Percentiles rank a stretch among this genome's conserved stretches.
phyloP scores from a whole-genome alignment of 805 yeast species.

The Ascoidea rubescens region DNA sequence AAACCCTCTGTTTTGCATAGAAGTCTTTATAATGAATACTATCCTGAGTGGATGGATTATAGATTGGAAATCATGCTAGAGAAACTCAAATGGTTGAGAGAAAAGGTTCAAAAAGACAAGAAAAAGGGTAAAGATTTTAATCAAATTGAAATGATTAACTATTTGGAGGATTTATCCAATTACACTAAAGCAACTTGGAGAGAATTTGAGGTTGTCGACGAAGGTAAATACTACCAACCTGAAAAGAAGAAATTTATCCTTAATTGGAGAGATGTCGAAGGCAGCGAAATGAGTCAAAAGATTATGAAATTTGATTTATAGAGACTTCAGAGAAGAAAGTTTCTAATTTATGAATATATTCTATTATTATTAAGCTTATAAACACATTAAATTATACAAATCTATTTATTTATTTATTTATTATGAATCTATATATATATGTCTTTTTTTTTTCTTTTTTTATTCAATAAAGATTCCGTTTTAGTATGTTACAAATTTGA shows the following conservation, averaged over 20 bases:
- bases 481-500: no score
- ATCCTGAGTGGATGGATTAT: slow-evolving; percentile 26
- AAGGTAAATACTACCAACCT: slow-evolving; percentile 8
- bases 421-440: not conserved
- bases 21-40: slow-evolving; percentile 23
- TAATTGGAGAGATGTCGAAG: not conserved
- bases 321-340: no score
- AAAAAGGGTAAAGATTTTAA: slow-evolving; percentile 20
- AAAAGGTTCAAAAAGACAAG: slow-evolving; percentile 13
- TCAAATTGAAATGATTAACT: slow-evolving; percentile 21
- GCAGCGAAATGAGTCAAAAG: not conserved
- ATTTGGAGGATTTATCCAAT: slow-evolving; percentile 16
- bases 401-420: not conserved
- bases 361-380: not conserved
- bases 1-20: slow-evolving; percentile 25
- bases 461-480: no score
- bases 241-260: not conserved
- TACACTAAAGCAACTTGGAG: slow-evolving; percentile 20
- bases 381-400: not conserved
- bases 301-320: no score
- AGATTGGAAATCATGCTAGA: slow-evolving; percentile 21
- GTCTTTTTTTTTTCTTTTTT: not conserved
- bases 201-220: slow-evolving; percentile 22
- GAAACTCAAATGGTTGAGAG: slow-evolving; percentile 18
- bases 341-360: no score